Conservation (phyloP, 2,329 filamentous ascomycete genomes). For the Dryadomyces quercivorus region DNA sequence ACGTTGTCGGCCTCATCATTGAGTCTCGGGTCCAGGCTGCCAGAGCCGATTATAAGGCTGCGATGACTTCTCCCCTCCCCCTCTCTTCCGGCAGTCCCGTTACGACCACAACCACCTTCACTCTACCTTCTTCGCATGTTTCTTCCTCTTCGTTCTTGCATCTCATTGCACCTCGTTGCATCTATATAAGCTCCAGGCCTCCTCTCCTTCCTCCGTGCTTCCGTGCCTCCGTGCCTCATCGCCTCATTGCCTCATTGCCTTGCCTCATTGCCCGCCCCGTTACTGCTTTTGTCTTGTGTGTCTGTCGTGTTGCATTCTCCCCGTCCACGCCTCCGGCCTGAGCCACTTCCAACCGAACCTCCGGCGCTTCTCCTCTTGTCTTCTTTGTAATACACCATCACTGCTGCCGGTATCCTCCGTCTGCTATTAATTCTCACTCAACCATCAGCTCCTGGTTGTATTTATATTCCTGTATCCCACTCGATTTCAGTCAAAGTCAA, state of each 20-base stretch:
- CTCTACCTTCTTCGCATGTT: constrained; percentile 15
- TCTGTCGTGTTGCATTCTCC: background rate
- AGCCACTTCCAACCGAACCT: background rate
- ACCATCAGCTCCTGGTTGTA: background rate
- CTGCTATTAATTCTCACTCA: constrained; percentile 7
- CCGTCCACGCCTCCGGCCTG: background rate
- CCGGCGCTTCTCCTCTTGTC: background rate
- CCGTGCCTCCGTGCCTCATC: background rate
- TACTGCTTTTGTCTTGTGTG: background rate
- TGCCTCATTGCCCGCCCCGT: background rate
- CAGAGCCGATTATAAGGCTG: constrained; percentile 38
- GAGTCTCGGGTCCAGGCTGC: constrained; percentile 22
- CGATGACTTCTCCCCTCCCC: constrained; percentile 28
- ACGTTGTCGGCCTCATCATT: constrained; percentile 8
- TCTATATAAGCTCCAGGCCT: background rate
- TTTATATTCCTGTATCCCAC: background rate
- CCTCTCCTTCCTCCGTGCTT: background rate
- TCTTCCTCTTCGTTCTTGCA: constrained; percentile 6
- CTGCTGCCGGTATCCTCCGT: background rate
- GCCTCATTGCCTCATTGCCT: background rate
- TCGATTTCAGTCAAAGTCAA: too few relatives aligned
- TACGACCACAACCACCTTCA: constrained; percentile 9
- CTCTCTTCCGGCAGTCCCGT: constrained; percentile 11
- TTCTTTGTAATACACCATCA: background rate
- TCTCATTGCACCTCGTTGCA: constrained; percentile 3